These are phyloP conservation scores for Erysimum cheiri DNA, from an alignment of 441 rosid species.

Conservation along the genomic window DNA sequence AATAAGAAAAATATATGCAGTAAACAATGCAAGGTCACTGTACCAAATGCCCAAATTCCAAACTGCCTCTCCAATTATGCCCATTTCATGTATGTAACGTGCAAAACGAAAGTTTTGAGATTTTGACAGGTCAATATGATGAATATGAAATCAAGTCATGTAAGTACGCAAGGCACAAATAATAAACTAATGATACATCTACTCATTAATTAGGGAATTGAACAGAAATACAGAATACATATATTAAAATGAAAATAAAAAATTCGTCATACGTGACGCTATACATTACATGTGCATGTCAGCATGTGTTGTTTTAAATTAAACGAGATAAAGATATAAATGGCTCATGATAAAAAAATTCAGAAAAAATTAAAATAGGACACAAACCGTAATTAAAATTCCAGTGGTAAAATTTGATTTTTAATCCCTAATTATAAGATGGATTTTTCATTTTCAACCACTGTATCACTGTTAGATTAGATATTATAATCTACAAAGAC, in stretches of 20 bases:
- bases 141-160: constrained; percentile 7
- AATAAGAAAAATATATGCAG: no score
- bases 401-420: no score
- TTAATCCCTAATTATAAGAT: no score
- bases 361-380: no score
- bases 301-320: constrained; percentile 14
- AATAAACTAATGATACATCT: constrained; percentile 4
- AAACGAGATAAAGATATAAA: background rate
- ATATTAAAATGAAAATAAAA: background rate
- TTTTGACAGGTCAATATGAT: constrained; percentile 34
- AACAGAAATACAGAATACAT: background rate
- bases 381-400: no score
- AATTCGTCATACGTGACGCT: constrained; percentile 35
- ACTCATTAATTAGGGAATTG: background rate
- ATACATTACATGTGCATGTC: constrained; percentile 28
- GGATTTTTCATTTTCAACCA: no score
- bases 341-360: background rate
- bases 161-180: background rate
- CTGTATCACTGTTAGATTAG: no score
- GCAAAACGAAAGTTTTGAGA: background rate
- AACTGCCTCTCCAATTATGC: no score
- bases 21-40: no score
- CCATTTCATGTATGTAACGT: background rate
- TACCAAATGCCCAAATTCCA: no score
- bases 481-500: no score